Percentiles rank a stretch among this genome's conserved stretches.
These are phyloP conservation scores for Cutaneotrichosporon sp. DNA, from an alignment of 1,284 basidiomycete species.

Conservation along the genomic window DNA sequence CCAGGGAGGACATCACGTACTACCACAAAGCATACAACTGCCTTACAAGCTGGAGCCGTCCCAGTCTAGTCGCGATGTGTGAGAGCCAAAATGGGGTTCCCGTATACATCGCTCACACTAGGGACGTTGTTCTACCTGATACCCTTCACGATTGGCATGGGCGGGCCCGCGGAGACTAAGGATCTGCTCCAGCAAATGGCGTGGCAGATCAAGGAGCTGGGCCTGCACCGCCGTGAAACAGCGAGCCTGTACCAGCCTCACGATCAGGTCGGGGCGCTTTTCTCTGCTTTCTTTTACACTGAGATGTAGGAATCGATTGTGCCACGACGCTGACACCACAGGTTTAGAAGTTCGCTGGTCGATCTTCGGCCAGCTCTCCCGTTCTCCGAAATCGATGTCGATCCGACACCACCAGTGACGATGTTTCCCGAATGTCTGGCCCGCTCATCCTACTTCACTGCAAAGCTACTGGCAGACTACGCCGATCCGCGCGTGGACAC, in stretches of 20 bases:
- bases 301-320: slow-evolving; percentile 17
- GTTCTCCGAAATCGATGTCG: slow-evolving; percentile 24
- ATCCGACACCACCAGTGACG: slow-evolving; percentile 8
- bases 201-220: slow-evolving; percentile 26
- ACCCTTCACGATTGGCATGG: slow-evolving; percentile 19
- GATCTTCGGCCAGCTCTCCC: slow-evolving; percentile 22
- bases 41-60: slow-evolving; percentile 20
- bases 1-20: slow-evolving; percentile 29
- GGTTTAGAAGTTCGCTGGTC: slow-evolving; percentile 20
- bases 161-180: slow-evolving; percentile 21
- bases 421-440: slow-evolving; percentile 17
- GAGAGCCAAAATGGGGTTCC: background rate
- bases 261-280: slow-evolving; percentile 22
- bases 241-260: slow-evolving; percentile 21
- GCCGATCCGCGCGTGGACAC: slow-evolving; percentile 22
- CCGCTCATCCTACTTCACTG: slow-evolving; percentile 13
- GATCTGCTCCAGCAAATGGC: slow-evolving; percentile 26
- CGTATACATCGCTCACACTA: background rate
- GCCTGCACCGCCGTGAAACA: slow-evolving; percentile 20
- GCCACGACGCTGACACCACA: slow-evolving; percentile 4
- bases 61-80: slow-evolving; percentile 25
- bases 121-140: slow-evolving; percentile 26
- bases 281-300: slow-evolving; percentile 23
- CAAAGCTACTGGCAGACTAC: slow-evolving; percentile 20
- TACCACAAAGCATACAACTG: slow-evolving; percentile 23